phyloP scores from a whole-genome alignment of 371 early-diverging fungal genomes.

The Vairimorpha necatrix region DNA sequence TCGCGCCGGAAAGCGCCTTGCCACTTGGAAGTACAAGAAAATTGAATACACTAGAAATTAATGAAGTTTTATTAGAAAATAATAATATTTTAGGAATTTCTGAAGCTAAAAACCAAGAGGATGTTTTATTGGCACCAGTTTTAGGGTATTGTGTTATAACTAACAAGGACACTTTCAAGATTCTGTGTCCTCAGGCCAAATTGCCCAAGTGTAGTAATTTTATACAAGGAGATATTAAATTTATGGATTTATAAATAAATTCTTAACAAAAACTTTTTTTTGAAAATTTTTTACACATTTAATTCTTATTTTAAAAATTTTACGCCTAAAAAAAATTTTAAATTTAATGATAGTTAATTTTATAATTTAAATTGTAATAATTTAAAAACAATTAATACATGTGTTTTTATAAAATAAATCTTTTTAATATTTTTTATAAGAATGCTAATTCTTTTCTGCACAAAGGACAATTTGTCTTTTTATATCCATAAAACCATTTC shows the following conservation, averaged over 20 bases:
- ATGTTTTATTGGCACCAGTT: slow-evolving; percentile 55
- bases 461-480: slow-evolving; percentile 53
- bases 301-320: background rate
- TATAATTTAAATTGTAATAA: background rate
- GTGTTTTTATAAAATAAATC: background rate
- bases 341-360: background rate
- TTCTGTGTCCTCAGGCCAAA: slow-evolving; percentile 59
- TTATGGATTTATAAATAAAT: slow-evolving; percentile 46
- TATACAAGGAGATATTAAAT: slow-evolving; percentile 58
- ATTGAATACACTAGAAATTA: slow-evolving; percentile 42
- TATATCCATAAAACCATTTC: slow-evolving; percentile 51
- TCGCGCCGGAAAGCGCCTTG: slow-evolving; percentile 63
- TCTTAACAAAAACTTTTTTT: background rate
- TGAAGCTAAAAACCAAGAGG: slow-evolving; percentile 54
- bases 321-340: background rate
- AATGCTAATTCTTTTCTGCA: slow-evolving; percentile 39
- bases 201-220: slow-evolving; percentile 51
- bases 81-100: slow-evolving; percentile 61
- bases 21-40: slow-evolving; percentile 62
- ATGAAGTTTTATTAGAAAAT: slow-evolving; percentile 38
- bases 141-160: slow-evolving; percentile 60
- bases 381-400: background rate
- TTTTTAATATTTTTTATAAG: background rate
- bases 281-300: too few species aligned
- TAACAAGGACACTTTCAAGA: slow-evolving; percentile 48